Percentiles rank a stretch among this genome's conserved stretches.
Conservation (phyloP, 148 eudicot genomes). For the Chenopodium formosanum region DNA sequence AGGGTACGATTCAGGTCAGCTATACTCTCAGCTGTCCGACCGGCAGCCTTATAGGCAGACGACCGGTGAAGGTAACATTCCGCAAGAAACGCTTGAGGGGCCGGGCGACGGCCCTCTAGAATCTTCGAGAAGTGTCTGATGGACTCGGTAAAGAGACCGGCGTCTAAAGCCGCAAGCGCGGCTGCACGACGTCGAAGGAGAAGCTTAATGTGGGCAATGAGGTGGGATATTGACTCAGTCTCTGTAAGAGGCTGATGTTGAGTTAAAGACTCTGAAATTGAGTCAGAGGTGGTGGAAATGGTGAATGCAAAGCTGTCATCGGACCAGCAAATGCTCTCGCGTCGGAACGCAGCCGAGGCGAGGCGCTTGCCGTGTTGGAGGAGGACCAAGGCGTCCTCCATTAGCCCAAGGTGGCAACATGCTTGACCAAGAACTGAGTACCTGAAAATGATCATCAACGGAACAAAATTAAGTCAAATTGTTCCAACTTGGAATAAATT, state of each 20-base stretch:
- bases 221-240: slow-evolving; percentile 56
- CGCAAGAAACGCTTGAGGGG: slow-evolving; percentile 82
- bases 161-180: slow-evolving; percentile 80
- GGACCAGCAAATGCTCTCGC: slow-evolving; percentile 74
- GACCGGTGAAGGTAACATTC: slow-evolving; percentile 89
- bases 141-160: slow-evolving; percentile 78
- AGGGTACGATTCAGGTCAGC: slow-evolving; percentile 81
- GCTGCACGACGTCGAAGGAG: slow-evolving; percentile 87
- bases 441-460: slow-evolving; percentile 33
- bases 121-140: slow-evolving; percentile 91
- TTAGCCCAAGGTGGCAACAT: slow-evolving; percentile 82
- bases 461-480: neutral
- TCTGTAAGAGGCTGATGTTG: slow-evolving; percentile 48
- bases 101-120: slow-evolving; percentile 79
- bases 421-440: slow-evolving; percentile 92
- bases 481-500: neutral
- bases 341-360: slow-evolving; percentile 87
- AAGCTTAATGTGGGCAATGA: slow-evolving; percentile 78
- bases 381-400: slow-evolving; percentile 95
- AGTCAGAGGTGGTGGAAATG: slow-evolving; percentile 31
- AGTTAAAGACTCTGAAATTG: slow-evolving; percentile 3
- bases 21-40: slow-evolving; percentile 67
- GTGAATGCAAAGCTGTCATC: slow-evolving; percentile 81
- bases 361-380: slow-evolving; percentile 94
- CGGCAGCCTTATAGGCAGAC: slow-evolving; percentile 57